Evolutionary conservation across 179 eudicot species (phyloP), one percentile per base, ranked within the genome.

Genomic region (Drosera spatulata): DNA sequence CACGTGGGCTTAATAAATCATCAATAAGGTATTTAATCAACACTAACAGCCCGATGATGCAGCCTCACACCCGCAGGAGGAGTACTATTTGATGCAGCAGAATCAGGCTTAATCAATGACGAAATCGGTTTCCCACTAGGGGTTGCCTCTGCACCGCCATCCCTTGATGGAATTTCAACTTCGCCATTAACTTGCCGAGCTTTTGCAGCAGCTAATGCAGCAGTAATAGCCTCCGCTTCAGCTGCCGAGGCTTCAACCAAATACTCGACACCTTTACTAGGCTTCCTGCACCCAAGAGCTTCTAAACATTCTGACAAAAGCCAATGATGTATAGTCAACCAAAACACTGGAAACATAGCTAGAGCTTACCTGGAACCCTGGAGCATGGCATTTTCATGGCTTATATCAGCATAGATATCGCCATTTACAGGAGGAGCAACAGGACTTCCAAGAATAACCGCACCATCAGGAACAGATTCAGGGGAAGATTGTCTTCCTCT

Each of bases 241-340:
- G 99, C 99, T 62, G 99, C 96, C 1, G 99, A 78, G 61, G 99
- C 99, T 75, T 91, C 97, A 73, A 86, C 99, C 76, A 94, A 69
- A 77, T 83, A 90, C 64, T 94, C 97, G 42, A 90, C 96, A 48
- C 99, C 99, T 79, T 90, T 90, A 75, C 80, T 94, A 42, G 33
- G 33, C 33, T 88, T 81, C 91, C 99, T 94, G 89, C 71, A 69
- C 41, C 37, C 7, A 37, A 56, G 33, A 5, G 12, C 5, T 10
- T 41, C 42, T 39, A 41, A 0, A 40, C 9, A 56, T 13, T 56
- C 5, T 56, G n/a, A 56, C 39, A 2, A 11, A 56, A 7, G 55
- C 7, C 5, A 51, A 51, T 14, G 33, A 51, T n/a, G 55, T 51
- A 51, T 12, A 5, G 15, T 51, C 55, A 51, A n/a, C 15, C 4